phyloP scores from a whole-genome alignment of 805 yeast species.

The Starmera caribaea region DNA sequence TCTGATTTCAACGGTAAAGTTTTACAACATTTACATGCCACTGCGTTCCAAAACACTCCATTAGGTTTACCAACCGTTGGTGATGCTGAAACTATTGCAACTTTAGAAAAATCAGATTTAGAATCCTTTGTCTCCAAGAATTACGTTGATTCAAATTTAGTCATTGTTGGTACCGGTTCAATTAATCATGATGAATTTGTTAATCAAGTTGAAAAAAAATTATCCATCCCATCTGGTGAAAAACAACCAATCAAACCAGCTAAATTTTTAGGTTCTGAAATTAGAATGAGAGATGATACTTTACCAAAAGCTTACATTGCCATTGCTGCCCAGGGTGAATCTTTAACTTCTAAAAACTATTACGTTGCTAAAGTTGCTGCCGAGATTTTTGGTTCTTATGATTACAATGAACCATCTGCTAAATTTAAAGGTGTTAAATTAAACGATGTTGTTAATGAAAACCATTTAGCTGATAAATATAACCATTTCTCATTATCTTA shows the following conservation, averaged over 20 bases:
- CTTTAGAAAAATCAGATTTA: constrained; percentile 51
- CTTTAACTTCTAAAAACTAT: constrained; percentile 51
- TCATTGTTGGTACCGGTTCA: constrained; percentile 65
- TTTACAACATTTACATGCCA: constrained; percentile 66
- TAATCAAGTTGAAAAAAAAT: constrained; percentile 46
- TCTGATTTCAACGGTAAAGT: constrained; percentile 44
- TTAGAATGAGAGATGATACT: constrained; percentile 83
- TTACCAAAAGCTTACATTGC: constrained; percentile 72
- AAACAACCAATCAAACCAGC: constrained; percentile 41
- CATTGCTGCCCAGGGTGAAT: constrained; percentile 68
- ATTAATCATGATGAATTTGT: constrained; percentile 61
- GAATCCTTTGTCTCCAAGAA: constrained; percentile 43
- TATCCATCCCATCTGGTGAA: constrained; percentile 42
- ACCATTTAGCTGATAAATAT: constrained; percentile 64
- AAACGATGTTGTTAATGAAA: constrained; percentile 57
- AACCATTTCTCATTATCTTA: constrained; percentile 64
- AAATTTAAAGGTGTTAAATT: constrained; percentile 59
- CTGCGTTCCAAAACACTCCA: constrained; percentile 84
- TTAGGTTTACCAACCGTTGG: constrained; percentile 71
- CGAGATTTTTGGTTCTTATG: constrained; percentile 45
- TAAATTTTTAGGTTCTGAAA: constrained; percentile 76
- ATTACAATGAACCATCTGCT: constrained; percentile 45
- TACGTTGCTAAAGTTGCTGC: constrained; percentile 70
- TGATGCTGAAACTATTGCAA: constrained; percentile 53
- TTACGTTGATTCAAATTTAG: constrained; percentile 54